Evolutionary conservation across 352 stramenopile genomes (phyloP), one percentile per base, ranked within the genome.

Genomic region (Globisporangium splendens): DNA sequence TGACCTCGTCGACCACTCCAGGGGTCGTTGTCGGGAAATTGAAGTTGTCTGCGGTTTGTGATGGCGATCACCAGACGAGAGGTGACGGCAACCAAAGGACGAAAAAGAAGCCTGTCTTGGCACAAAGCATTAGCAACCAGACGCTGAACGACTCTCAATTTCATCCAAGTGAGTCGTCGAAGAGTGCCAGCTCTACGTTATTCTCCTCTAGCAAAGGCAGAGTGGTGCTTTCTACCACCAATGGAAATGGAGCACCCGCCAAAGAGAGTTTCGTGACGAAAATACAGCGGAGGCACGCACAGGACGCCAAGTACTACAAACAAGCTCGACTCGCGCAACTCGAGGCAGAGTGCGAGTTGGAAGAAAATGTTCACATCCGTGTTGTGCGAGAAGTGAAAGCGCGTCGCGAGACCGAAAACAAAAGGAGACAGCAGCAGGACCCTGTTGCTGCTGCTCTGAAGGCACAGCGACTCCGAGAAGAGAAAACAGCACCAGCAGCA

Each of bases 361-460:
- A 91, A 56, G 81, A 91, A 53, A 91, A 91, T 44, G 51, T 91
- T 35, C 72, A 76, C 14, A 85, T 91, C 55, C 75, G 79, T 59
- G 72, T 71, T 15, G 75, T 66, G 38, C 68, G 78, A 0, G 70
- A 83, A 41, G 75, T 71, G 11, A 69, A 63, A 60, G 66, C 33
- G 8, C 50, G 70, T 3, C 47, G 64, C 13, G 33, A 63, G 14
- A 55, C 50, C 1, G 62, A 61, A 31, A 61, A 61, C 38, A 70
- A 51, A 47, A 54, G 52, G 43, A 50, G 38, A 39, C 64, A 71
- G 31, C 55, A 65, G 8, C 43, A 64, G 35, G 46, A 61, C 21
- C 42, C 38, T 12, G 43, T 20, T 17, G 54, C 18, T 21, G 54
- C 31, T 35, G 28, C 5, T 35, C 28, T 35, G 5, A 35, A 35